Evolutionary conservation across 2,329 filamentous ascomycete genomes (phyloP).

Genomic region (Fusarium armeniacum): DNA sequence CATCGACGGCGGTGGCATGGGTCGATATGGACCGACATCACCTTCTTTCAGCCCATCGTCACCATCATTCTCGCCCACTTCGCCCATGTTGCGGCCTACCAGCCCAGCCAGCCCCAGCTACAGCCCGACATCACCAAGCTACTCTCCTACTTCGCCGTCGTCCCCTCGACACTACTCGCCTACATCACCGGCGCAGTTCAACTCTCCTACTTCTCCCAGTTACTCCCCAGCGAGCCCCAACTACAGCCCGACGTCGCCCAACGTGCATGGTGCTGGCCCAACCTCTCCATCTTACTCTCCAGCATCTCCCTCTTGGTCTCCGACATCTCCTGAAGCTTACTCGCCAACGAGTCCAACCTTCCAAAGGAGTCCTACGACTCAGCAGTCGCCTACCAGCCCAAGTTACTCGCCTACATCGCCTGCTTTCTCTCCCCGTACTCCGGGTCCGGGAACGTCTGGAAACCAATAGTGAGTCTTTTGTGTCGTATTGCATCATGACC

Average conservation of each 20-base stretch:
- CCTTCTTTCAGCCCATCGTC: conserved; percentile 75
- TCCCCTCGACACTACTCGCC: conserved; percentile 71
- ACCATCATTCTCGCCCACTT: conserved; percentile 74
- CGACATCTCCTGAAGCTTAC: conserved; percentile 76
- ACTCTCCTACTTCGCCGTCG: conserved; percentile 73
- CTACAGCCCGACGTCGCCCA: conserved; percentile 78
- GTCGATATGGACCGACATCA: conserved; percentile 67
- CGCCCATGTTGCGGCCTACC: conserved; percentile 68
- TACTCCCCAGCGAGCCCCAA: conserved; percentile 79
- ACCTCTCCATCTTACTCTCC: conserved; percentile 75
- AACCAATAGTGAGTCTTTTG: conserved; percentile 57
- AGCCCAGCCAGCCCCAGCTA: conserved; percentile 72
- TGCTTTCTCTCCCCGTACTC: conserved; percentile 62
- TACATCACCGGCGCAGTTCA: conserved; percentile 80
- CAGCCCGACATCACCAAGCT: conserved; percentile 75
- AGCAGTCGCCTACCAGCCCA: conserved; percentile 75
- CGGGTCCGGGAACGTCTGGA: conserved; percentile 60
- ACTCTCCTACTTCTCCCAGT: conserved; percentile 80
- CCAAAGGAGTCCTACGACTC: conserved; percentile 67
- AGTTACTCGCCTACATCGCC: conserved; percentile 76
- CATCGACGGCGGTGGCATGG: conserved; percentile 64
- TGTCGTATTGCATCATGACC: not conserved
- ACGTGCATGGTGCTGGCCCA: conserved; percentile 59
- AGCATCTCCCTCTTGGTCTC: conserved; percentile 82
- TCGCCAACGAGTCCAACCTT: conserved; percentile 74